A percentile compares a stretch with the other conserved stretches of the same genome.
Evolutionary conservation across 305 asterid genomes (phyloP).

Genomic region (Fraxinus ornus): DNA sequence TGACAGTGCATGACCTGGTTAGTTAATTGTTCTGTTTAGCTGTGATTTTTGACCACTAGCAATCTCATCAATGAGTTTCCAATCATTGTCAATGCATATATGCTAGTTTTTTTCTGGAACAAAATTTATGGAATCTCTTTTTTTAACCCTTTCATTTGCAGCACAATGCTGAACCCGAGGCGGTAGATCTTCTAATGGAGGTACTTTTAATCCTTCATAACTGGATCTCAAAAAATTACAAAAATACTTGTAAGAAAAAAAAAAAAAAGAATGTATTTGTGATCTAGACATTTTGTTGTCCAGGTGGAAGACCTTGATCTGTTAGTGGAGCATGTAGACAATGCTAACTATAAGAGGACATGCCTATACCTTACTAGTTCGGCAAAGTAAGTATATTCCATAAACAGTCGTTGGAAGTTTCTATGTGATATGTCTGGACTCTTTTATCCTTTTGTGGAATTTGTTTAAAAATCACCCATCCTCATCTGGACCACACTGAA

Average conservation of each 20-base stretch:
- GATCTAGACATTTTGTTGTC: constrained; percentile 11
- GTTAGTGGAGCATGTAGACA: constrained; percentile 73
- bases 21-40: constrained; percentile 2
- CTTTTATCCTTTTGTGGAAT: neutral
- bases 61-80: neutral
- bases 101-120: constrained; percentile 12
- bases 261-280: constrained; percentile 8
- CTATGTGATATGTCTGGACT: neutral
- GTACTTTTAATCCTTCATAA: constrained; percentile 36
- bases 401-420: neutral
- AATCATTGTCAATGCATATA: neutral
- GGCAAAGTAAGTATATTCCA: constrained; percentile 61
- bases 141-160: constrained; percentile 36
- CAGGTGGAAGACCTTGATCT: constrained; percentile 97
- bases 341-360: constrained; percentile 72
- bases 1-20: constrained; percentile 6
- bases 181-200: constrained; percentile 99
- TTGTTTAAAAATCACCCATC: neutral
- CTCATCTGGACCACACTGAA: neutral
- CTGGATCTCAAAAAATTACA: neutral
- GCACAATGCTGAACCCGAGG: constrained; percentile 99
- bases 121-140: constrained; percentile 4
- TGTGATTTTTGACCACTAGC: neutral
- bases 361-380: constrained; percentile 87
- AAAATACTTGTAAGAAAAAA: neutral